These are phyloP conservation scores for Trebouxia gelatinosa DNA, from an alignment of 163 green algal species.

Conservation along the genomic window DNA sequence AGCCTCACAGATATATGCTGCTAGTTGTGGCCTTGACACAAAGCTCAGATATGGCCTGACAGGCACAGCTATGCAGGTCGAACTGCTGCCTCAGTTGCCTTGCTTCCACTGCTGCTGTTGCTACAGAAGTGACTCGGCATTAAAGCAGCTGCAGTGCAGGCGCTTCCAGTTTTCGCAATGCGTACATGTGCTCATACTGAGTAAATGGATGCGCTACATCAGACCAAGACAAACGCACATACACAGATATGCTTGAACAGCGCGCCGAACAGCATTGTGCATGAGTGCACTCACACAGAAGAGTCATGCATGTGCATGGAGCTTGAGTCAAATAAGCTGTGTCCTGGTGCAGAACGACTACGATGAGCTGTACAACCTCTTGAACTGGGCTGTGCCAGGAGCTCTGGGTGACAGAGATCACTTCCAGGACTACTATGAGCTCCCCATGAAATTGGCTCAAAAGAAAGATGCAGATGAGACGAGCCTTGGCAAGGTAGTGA, in stretches of 20 bases:
- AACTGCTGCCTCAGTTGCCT: constrained; percentile 30
- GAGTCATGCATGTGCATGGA: too few species aligned
- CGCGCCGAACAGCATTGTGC: too few species aligned
- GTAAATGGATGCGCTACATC: too few species aligned
- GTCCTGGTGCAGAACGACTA: constrained; percentile 52
- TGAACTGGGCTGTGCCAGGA: constrained; percentile 49
- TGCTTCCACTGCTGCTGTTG: constrained; percentile 56
- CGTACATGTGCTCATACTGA: too few species aligned
- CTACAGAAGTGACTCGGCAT: too few species aligned
- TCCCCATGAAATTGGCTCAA: constrained; percentile 38
- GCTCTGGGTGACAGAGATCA: constrained; percentile 39
- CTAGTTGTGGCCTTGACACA: constrained; percentile 43
- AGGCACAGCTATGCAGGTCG: constrained; percentile 56
- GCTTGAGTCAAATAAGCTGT: too few species aligned
- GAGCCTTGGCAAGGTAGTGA: neutral
- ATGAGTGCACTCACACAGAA: too few species aligned
- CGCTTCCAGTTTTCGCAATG: too few species aligned
- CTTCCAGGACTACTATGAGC: constrained; percentile 58
- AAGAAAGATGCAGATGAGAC: constrained; percentile 11
- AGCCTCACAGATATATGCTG: constrained; percentile 38
- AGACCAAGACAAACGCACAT: too few species aligned
- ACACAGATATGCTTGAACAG: too few species aligned
- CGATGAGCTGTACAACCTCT: constrained; percentile 57
- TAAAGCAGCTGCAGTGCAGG: too few species aligned
- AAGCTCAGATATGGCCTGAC: constrained; percentile 62